Percentiles rank a stretch among this genome's conserved stretches.
These are phyloP conservation scores for Lichtheimia corymbifera DNA, from an alignment of 371 early-diverging fungal species.

Conservation along the genomic window DNA sequence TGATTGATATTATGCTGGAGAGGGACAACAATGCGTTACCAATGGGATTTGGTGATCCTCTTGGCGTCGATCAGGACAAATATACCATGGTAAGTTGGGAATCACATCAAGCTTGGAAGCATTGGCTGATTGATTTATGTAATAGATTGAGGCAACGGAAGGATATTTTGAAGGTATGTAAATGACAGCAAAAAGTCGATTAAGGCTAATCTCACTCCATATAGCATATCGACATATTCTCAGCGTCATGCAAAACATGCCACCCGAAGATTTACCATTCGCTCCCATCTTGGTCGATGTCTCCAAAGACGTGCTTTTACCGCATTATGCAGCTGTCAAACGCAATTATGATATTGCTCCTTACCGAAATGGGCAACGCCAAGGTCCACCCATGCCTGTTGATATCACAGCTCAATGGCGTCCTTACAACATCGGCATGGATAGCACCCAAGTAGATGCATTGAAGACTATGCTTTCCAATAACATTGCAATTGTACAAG, in stretches of 20 bases:
- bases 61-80: conserved; percentile 28
- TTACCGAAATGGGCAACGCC: neutral
- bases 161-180: conserved; percentile 53
- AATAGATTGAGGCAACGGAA: conserved; percentile 45
- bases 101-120: neutral
- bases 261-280: conserved; percentile 40
- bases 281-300: conserved; percentile 37
- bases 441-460: conserved; percentile 55
- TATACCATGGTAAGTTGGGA: conserved; percentile 35
- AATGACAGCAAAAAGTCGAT: neutral
- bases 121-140: neutral
- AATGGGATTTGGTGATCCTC: conserved; percentile 46
- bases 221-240: conserved; percentile 37
- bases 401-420: conserved; percentile 38
- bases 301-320: conserved; percentile 30
- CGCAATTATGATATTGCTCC: conserved; percentile 35
- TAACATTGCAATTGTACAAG: conserved; percentile 60
- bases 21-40: conserved; percentile 40
- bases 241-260: conserved; percentile 43
- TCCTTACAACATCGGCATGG: conserved; percentile 36
- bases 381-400: conserved; percentile 16
- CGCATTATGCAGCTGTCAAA: conserved; percentile 40
- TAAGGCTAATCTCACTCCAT: neutral
- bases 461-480: conserved; percentile 52
- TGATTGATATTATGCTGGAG: conserved; percentile 56